Evolutionary conservation across 169 alveolate genomes (phyloP).

Genomic region (Plasmodium fragile): DNA sequence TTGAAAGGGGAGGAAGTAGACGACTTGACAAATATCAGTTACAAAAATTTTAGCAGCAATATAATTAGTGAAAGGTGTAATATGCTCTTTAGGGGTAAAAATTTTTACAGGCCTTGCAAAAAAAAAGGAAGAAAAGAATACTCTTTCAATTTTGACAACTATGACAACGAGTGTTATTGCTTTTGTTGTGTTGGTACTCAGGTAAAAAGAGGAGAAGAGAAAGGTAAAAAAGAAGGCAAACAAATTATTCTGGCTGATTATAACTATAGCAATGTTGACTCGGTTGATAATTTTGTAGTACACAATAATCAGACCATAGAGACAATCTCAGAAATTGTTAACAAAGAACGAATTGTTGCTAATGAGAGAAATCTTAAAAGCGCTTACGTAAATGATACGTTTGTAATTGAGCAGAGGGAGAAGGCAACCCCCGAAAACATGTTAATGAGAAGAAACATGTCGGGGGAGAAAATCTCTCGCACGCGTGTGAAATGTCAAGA

Average conservation of each 20-base stretch:
- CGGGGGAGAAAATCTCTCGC: not conserved
- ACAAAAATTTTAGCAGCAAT: slow-evolving; percentile 12
- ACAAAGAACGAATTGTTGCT: slow-evolving; percentile 26
- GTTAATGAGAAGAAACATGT: not conserved
- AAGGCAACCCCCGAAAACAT: not conserved
- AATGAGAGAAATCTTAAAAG: slow-evolving; percentile 4
- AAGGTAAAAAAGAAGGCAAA: not conserved
- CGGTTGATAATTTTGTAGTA: slow-evolving; percentile 26
- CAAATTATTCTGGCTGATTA: not conserved
- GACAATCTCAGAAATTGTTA: slow-evolving; percentile 13
- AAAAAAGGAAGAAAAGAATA: not conserved
- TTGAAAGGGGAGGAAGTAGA: slow-evolving; percentile 63
- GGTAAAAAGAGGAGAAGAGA: not conserved
- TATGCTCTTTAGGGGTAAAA: not conserved
- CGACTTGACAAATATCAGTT: slow-evolving; percentile 27
- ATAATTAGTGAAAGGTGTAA: slow-evolving; percentile 24
- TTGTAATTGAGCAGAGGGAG: slow-evolving; percentile 2
- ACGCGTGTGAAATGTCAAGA: not conserved
- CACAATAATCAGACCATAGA: slow-evolving; percentile 59
- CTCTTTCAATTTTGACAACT: slow-evolving; percentile 13
- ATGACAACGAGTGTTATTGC: slow-evolving; percentile 64
- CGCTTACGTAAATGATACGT: slow-evolving; percentile 30
- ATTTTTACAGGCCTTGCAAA: not conserved
- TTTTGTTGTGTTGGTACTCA: not conserved
- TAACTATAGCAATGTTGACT: slow-evolving; percentile 52